phyloP scores from a whole-genome alignment of 257 asterid species.

The Marsdenia floribunda region DNA sequence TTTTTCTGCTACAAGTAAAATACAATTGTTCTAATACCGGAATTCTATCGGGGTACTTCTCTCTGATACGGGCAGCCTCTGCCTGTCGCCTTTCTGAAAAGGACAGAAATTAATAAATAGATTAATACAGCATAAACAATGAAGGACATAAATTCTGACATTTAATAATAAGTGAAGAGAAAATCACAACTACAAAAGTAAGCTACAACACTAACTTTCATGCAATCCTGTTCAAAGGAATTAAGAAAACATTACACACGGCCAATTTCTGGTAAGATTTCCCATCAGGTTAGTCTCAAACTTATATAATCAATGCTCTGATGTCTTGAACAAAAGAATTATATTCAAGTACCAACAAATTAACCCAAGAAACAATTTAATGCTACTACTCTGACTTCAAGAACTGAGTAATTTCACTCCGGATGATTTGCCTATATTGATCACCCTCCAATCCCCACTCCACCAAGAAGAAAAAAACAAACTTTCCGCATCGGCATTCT shows the following conservation, averaged over 20 bases:
- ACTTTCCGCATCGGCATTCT: background rate
- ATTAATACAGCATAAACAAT: background rate
- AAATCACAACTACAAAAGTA: no score
- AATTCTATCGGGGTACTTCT: constrained; percentile 95
- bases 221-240: background rate
- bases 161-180: background rate
- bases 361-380: background rate
- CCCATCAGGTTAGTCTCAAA: background rate
- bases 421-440: background rate
- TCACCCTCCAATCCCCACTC: background rate
- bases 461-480: no score
- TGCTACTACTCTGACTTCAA: background rate
- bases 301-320: background rate
- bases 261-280: background rate
- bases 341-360: background rate
- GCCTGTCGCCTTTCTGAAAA: constrained; percentile 88
- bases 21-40: constrained; percentile 44
- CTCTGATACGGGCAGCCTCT: constrained; percentile 94
- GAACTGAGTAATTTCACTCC: background rate
- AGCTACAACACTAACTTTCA: background rate
- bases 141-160: background rate
- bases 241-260: background rate
- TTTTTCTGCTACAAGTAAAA: background rate
- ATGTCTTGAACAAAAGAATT: background rate
- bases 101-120: constrained; percentile 2